phyloP scores from a whole-genome alignment of 2,329 filamentous ascomycete species.

The Alternaria brassicicola region DNA sequence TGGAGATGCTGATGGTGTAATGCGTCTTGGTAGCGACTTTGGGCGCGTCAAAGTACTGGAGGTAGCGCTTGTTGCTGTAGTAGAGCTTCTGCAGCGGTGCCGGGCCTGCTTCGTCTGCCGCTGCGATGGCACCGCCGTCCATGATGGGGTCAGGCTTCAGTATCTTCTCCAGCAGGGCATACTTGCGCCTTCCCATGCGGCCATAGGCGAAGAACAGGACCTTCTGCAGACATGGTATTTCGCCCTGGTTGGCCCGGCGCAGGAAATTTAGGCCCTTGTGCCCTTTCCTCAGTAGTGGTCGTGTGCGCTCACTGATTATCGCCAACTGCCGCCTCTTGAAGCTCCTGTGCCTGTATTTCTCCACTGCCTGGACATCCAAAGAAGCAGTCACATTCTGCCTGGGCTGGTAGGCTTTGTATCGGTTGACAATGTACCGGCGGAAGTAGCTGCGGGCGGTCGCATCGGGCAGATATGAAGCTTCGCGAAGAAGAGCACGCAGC shows the following conservation, averaged over 20 bases:
- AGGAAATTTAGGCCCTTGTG: slow-evolving; percentile 52
- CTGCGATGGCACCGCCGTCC: slow-evolving; percentile 5
- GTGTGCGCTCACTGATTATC: slow-evolving; percentile 32
- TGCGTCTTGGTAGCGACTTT: slow-evolving; percentile 15
- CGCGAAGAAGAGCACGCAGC: slow-evolving; percentile 63
- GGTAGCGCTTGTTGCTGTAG: slow-evolving; percentile 37
- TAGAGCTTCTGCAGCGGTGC: slow-evolving; percentile 47
- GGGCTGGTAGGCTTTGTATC: slow-evolving; percentile 56
- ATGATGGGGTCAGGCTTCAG: slow-evolving; percentile 31
- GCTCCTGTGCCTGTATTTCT: slow-evolving; percentile 24
- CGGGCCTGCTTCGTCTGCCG: not conserved
- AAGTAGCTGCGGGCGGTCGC: slow-evolving; percentile 59
- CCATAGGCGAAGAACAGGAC: slow-evolving; percentile 64
- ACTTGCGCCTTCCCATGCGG: slow-evolving; percentile 59
- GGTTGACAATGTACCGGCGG: slow-evolving; percentile 54
- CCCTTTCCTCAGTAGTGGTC: slow-evolving; percentile 30
- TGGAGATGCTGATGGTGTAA: slow-evolving; percentile 35
- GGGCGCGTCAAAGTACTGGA: slow-evolving; percentile 43
- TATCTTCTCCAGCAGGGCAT: slow-evolving; percentile 49
- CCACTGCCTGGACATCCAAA: slow-evolving; percentile 20
- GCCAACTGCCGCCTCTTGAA: slow-evolving; percentile 29
- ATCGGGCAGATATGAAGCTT: slow-evolving; percentile 67
- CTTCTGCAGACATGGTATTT: slow-evolving; percentile 56
- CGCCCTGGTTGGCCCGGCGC: slow-evolving; percentile 63
- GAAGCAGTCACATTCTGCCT: slow-evolving; percentile 27